Evolutionary conservation across 2,329 filamentous ascomycete genomes (phyloP).

Genomic region (Ambrosiella xylebori): DNA sequence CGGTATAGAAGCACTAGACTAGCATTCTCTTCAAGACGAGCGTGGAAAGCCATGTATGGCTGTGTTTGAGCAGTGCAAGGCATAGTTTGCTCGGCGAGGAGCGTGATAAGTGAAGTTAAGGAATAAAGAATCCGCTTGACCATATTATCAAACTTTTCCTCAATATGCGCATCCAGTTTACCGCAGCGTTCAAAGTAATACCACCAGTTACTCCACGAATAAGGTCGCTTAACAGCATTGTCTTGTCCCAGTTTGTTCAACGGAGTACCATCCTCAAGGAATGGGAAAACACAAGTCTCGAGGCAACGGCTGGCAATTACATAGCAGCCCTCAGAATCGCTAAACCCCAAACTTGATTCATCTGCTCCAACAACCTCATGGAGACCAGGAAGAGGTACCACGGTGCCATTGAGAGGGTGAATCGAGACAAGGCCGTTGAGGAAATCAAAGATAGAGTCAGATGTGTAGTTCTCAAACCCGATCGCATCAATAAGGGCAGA

Average conservation of each 20-base stretch:
- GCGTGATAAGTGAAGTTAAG: conserved; percentile 10
- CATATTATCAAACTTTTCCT: conserved; percentile 13
- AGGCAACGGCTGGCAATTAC: conserved; percentile 12
- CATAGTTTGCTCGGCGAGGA: conserved; percentile 10
- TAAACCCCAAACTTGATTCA: conserved; percentile 9
- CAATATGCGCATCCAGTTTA: conserved; percentile 11
- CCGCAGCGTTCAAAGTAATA: conserved; percentile 11
- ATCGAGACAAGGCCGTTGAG: conserved; percentile 6
- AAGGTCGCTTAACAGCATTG: conserved; percentile 3
- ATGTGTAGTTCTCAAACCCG: conserved; percentile 6
- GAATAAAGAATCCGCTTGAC: conserved; percentile 12
- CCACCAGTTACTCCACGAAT: conserved; percentile 10
- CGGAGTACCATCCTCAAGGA: conserved; percentile 11
- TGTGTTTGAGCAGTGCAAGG: conserved; percentile 9
- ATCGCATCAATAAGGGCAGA: conserved; percentile 10
- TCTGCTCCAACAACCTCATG: conserved; percentile 7
- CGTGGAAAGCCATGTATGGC: conserved; percentile 11
- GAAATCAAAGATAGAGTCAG: neutral
- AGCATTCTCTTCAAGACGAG: conserved; percentile 10
- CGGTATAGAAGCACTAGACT: conserved; percentile 10
- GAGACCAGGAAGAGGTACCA: conserved; percentile 5
- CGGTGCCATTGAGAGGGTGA: neutral
- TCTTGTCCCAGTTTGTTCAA: conserved; percentile 7
- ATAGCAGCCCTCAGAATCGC: conserved; percentile 10
- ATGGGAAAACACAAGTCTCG: conserved; percentile 12